These are phyloP conservation scores for Colletotrichum spinosum DNA, from an alignment of 2,329 filamentous ascomycete genomes.

Conservation along the genomic window DNA sequence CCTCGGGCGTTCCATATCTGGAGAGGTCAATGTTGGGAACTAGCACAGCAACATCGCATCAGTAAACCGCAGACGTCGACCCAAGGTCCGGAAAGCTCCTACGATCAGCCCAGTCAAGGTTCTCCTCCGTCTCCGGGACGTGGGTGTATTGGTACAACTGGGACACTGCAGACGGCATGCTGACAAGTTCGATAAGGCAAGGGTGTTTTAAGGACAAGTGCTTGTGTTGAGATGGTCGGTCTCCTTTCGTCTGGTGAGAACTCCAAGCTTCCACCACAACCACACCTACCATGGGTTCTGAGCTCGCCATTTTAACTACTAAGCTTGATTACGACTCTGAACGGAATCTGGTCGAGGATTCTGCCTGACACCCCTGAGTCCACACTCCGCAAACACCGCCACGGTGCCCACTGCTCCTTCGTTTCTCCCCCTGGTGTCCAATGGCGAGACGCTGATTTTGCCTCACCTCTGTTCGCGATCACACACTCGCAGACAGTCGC, in stretches of 20 bases:
- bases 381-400: slow-evolving; percentile 17
- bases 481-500: slow-evolving; percentile 10
- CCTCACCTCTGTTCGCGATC: slow-evolving; percentile 2
- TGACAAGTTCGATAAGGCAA: slow-evolving; percentile 23
- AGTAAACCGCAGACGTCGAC: neutral
- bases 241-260: too few relatives aligned
- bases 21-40: slow-evolving; percentile 50
- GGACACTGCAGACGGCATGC: slow-evolving; percentile 47
- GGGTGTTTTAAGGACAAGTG: slow-evolving; percentile 4
- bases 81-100: slow-evolving; percentile 10
- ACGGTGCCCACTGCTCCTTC: neutral
- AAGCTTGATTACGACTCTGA: slow-evolving; percentile 8
- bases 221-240: neutral
- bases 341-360: slow-evolving; percentile 3
- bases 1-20: slow-evolving; percentile 46
- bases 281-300: slow-evolving; percentile 14
- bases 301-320: slow-evolving; percentile 33
- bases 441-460: slow-evolving; percentile 22
- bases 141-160: slow-evolving; percentile 49
- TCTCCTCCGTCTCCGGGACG: slow-evolving; percentile 50
- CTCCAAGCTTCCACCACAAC: neutral
- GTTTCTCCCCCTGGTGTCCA: slow-evolving; percentile 6
- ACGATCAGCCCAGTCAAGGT: slow-evolving; percentile 52
- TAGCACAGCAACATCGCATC: neutral
- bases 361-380: neutral